Percentiles rank a stretch among this genome's conserved stretches.
These are phyloP conservation scores for Boletus holoroseus DNA, from an alignment of 1,284 basidiomycete species.

Conservation along the genomic window DNA sequence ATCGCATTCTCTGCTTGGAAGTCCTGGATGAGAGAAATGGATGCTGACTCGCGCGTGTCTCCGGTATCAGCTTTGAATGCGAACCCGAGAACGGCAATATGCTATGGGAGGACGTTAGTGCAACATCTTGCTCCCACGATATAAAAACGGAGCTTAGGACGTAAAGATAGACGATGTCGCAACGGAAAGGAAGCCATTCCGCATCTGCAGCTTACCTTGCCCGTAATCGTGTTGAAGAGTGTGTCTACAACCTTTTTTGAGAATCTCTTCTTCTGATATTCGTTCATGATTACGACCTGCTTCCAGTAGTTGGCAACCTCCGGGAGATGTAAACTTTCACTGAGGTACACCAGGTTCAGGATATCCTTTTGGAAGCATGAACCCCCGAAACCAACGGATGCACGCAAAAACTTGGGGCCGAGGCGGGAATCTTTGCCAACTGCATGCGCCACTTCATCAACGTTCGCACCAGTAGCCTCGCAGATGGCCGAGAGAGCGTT, in stretches of 20 bases:
- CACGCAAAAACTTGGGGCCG: conserved; percentile 93
- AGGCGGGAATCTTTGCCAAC: conserved; percentile 92
- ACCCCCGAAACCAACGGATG: conserved; percentile 94
- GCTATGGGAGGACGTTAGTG: conserved; percentile 43
- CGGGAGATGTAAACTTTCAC: conserved; percentile 88
- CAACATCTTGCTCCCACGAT: not conserved
- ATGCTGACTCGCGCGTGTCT: conserved; percentile 95
- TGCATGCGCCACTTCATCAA: conserved; percentile 95
- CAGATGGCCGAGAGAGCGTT: conserved; percentile 99
- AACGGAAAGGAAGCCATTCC: conserved; percentile 10
- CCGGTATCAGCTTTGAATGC: conserved; percentile 97
- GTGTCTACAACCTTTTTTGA: conserved; percentile 89
- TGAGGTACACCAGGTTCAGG: conserved; percentile 96
- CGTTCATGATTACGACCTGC: conserved; percentile 93
- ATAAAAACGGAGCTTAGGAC: not conserved
- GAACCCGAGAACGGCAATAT: conserved; percentile 93
- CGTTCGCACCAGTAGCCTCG: conserved; percentile 98
- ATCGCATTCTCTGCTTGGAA: conserved; percentile 88
- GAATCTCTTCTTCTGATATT: conserved; percentile 91
- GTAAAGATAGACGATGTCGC: not conserved
- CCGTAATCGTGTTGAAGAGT: conserved; percentile 96
- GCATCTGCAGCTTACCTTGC: conserved; percentile 57
- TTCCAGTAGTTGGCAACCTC: conserved; percentile 99
- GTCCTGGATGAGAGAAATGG: conserved; percentile 91
- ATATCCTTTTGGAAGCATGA: conserved; percentile 99